Evolutionary conservation across 495 filamentous ascomycete species (phyloP), one percentile per base, ranked within the genome.

Genomic region (Tuber indicum): DNA sequence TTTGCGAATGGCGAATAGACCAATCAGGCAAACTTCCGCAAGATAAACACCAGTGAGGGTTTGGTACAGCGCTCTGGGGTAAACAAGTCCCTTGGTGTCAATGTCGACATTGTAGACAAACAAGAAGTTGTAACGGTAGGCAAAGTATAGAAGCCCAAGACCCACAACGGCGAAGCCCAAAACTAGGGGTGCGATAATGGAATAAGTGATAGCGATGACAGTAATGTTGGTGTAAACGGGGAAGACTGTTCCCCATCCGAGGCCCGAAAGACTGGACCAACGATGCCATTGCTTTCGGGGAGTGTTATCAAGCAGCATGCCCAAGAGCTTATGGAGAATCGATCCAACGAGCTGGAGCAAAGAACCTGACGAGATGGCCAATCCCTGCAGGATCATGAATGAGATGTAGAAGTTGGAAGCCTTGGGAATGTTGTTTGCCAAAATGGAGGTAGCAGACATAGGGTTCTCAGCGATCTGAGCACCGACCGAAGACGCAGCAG

Each of bases 331-430:
- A 84, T 93, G 92, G 70, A 97, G 76, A 80, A 94, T 86, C 80
- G 97, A 88, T 12, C 93, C 94, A 49, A 87, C 88, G 39, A 96
- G 89, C 82, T 96, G 92, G 32, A 96, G 87, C 44, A 99, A 85
- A 4, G 91, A 88, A 75, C 90, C 88, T 0, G 93, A 87, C 71
- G 92, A 91, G 80, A 97, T 89, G n/a, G 91, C 91, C 76, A 99
- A 85, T 72, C 96, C 96, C 84, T 98, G 94, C 43, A 99, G 87
- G 81, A 98, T 91, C 82, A 99, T 95, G 86, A 97, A 99, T 0
- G 92, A 91, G 73, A 98, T 91, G 85, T 97, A 99, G 85, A 99
- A 94, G 86, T 96, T 98, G 79, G 94, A 94, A 4, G 92, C 89
- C 74, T 87, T 90, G 14, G 96, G 96, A 17, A 98, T 85, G 75